Conservation (phyloP, 208 protist species). For the Acanthamoeba sp. region DNA sequence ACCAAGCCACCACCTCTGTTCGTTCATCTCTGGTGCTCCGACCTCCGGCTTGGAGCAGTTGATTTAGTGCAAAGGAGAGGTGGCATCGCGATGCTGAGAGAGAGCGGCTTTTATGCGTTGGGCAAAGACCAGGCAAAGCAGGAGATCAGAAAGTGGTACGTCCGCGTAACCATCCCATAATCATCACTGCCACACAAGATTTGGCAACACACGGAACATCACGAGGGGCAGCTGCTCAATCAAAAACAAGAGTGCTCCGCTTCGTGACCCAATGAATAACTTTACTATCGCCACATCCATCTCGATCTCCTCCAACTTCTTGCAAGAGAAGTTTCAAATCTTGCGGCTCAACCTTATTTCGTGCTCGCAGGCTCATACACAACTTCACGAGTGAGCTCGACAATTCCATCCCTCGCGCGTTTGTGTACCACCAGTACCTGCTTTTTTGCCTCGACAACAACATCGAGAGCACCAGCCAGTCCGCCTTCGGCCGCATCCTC, state of each 20-base stretch:
- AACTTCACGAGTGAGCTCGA: not conserved
- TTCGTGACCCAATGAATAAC: too few relatives aligned
- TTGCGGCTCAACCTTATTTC: too few relatives aligned
- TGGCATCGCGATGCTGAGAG: too few relatives aligned
- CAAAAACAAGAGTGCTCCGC: too few relatives aligned
- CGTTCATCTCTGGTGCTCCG: too few relatives aligned
- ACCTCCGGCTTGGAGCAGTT: too few relatives aligned
- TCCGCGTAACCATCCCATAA: not conserved
- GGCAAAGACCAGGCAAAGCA: not conserved
- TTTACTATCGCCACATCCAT: too few relatives aligned
- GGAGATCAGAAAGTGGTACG: not conserved
- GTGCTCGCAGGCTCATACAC: not conserved
- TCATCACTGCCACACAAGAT: not conserved
- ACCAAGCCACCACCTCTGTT: too few relatives aligned
- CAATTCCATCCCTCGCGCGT: not conserved
- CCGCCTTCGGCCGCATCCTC: constrained; percentile 23
- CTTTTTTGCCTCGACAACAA: not conserved
- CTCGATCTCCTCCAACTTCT: too few relatives aligned
- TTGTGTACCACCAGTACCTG: not conserved
- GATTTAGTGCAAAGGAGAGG: too few relatives aligned
- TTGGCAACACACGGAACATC: not conserved
- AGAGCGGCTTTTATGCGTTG: not conserved
- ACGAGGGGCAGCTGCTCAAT: too few relatives aligned
- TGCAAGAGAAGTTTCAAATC: too few relatives aligned
- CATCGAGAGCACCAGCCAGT: constrained; percentile 19